Percentiles rank a stretch among this genome's conserved stretches.
phyloP scores from a whole-genome alignment of 495 filamentous ascomycete genomes.

The Xylaria curta region DNA sequence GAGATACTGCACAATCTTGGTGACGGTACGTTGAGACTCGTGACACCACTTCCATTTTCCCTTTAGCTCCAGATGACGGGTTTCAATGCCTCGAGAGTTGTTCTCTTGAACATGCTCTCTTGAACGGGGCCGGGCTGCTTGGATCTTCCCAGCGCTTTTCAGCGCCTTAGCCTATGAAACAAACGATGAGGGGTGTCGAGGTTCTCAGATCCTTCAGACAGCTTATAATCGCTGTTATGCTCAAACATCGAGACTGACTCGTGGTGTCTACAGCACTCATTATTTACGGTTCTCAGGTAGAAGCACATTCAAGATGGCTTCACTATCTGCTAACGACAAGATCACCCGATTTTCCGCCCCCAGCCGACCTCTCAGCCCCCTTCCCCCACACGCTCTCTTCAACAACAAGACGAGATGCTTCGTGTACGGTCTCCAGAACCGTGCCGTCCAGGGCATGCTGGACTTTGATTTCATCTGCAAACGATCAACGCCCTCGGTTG shows the following conservation, averaged over 20 bases:
- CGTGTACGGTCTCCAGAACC: slow-evolving; percentile 97
- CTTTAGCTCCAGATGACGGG: neutral
- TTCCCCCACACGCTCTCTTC: slow-evolving; percentile 85
- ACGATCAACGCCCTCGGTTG: slow-evolving; percentile 92
- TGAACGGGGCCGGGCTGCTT: neutral
- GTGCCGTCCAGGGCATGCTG: slow-evolving; percentile 99
- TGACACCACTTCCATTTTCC: neutral
- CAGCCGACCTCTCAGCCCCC: slow-evolving; percentile 88
- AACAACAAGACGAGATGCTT: slow-evolving; percentile 99
- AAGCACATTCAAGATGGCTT: slow-evolving; percentile 50
- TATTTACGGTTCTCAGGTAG: slow-evolving; percentile 5
- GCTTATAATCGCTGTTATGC: neutral
- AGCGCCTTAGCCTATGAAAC: neutral
- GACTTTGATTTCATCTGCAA: slow-evolving; percentile 99
- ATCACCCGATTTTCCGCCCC: slow-evolving; percentile 95
- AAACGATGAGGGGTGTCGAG: neutral
- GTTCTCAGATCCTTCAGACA: neutral
- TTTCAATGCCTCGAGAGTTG: neutral
- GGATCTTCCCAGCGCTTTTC: neutral
- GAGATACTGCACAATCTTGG: slow-evolving; percentile 10
- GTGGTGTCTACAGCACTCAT: neutral
- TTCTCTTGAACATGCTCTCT: neutral
- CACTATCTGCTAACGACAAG: slow-evolving; percentile 90
- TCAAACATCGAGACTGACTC: slow-evolving; percentile 8
- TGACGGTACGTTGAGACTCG: slow-evolving; percentile 23